A percentile compares a stretch with the other conserved stretches of the same genome.
These are phyloP conservation scores for Suillus discolor DNA, from an alignment of 768 basidiomycete species.

Conservation along the genomic window DNA sequence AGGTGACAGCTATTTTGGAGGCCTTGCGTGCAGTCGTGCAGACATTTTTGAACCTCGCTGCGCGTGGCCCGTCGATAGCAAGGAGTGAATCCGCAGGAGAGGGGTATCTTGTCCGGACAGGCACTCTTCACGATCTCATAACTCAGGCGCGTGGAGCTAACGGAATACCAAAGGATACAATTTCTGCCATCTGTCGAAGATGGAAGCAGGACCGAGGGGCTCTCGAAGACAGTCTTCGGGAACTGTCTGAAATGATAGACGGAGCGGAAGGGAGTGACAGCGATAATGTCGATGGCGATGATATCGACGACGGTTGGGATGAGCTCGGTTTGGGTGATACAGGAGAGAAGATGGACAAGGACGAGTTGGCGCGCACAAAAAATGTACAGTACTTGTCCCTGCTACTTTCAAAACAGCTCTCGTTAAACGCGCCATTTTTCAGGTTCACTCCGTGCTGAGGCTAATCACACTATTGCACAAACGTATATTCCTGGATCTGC, in stretches of 20 bases:
- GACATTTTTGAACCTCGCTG: constrained; percentile 42
- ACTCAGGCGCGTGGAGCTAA: constrained; percentile 45
- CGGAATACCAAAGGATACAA: constrained; percentile 59
- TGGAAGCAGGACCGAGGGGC: constrained; percentile 57
- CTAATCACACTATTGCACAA: constrained; percentile 64
- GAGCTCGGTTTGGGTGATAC: constrained; percentile 55
- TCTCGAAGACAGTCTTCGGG: constrained; percentile 61
- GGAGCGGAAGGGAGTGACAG: constrained; percentile 33
- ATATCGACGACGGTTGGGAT: constrained; percentile 59
- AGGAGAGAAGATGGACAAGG: constrained; percentile 43
- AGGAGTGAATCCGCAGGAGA: constrained; percentile 34
- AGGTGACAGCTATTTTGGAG: constrained; percentile 45
- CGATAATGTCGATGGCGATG: constrained; percentile 26
- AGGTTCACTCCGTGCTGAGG: constrained; percentile 66
- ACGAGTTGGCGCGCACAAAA: constrained; percentile 59
- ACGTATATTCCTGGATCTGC: constrained; percentile 54
- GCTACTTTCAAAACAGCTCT: background rate
- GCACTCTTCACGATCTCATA: constrained; percentile 63
- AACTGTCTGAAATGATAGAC: constrained; percentile 57
- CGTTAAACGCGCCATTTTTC: constrained; percentile 11
- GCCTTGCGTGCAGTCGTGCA: constrained; percentile 47
- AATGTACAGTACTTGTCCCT: constrained; percentile 44
- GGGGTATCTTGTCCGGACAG: constrained; percentile 59
- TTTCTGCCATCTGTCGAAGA: constrained; percentile 53
- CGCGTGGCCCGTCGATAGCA: constrained; percentile 18